phyloP scores from a whole-genome alignment of 345 rosid genomes.

The Kandelia obovata region DNA sequence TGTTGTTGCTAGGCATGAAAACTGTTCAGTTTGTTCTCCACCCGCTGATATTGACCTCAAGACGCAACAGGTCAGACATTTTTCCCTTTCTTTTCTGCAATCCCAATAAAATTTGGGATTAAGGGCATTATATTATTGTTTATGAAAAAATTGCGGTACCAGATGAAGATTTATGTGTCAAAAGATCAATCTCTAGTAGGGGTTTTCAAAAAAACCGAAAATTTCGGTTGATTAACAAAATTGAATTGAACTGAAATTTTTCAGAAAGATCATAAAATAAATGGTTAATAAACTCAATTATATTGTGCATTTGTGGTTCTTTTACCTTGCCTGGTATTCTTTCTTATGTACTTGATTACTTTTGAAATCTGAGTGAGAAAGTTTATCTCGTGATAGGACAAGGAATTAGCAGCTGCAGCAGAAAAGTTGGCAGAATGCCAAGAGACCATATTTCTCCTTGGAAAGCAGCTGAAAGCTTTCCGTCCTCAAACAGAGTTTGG shows the following conservation, averaged over 20 bases:
- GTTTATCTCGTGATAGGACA: constrained; percentile 47
- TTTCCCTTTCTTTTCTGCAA: constrained; percentile 1
- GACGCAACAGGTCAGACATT: constrained; percentile 58
- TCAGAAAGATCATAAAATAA: no score
- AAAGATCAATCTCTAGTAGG: no score
- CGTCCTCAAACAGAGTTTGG: constrained; percentile 57
- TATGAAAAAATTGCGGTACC: no score
- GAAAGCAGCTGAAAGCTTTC: constrained; percentile 84
- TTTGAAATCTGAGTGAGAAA: not conserved
- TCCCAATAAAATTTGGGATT: not conserved
- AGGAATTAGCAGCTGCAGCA: constrained; percentile 78
- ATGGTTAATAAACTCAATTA: no score
- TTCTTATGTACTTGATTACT: not conserved
- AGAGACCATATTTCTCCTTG: constrained; percentile 88
- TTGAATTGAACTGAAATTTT: no score
- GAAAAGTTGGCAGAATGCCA: constrained; percentile 96
- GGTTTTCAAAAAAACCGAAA: no score
- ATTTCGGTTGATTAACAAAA: no score
- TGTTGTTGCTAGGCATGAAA: constrained; percentile 43
- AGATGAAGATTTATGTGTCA: no score
- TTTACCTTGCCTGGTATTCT: not conserved
- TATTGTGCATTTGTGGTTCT: no score
- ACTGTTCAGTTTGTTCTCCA: constrained; percentile 41
- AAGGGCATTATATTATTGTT: no score
- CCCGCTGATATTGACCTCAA: constrained; percentile 52